These are phyloP conservation scores for Sporisorium exsertum DNA, from an alignment of 1,284 basidiomycete species.

Conservation along the genomic window DNA sequence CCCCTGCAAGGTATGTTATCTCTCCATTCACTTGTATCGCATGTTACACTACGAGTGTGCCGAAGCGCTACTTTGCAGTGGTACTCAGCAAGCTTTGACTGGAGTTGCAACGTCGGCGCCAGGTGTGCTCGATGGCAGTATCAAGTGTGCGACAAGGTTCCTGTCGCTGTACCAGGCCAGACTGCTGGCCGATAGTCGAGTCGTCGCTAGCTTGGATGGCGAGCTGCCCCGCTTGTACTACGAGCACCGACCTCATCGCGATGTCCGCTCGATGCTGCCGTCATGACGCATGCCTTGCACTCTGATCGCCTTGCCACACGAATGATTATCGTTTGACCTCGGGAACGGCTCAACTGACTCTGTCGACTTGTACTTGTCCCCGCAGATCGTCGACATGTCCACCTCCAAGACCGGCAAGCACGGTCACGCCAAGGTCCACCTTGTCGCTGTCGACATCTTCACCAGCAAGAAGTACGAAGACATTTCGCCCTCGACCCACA, in stretches of 20 bases:
- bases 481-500: constrained; percentile 97
- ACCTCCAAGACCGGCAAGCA: constrained; percentile 98
- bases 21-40: background rate
- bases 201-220: background rate
- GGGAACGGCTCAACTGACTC: constrained; percentile 6
- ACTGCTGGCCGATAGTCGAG: no score
- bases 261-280: background rate
- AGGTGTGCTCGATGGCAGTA: background rate
- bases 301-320: background rate
- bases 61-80: background rate
- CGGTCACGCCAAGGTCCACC: constrained; percentile 99
- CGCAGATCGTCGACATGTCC: constrained; percentile 78
- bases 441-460: constrained; percentile 88
- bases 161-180: no score
- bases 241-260: background rate
- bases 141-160: background rate
- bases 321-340: background rate
- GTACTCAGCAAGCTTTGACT: background rate
- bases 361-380: background rate
- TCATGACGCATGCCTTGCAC: background rate
- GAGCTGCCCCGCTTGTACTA: background rate
- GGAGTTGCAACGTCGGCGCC: background rate
- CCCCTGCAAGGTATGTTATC: constrained; percentile 82
- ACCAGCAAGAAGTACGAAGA: constrained; percentile 76
- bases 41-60: background rate